Conservation (phyloP, 2,329 filamentous ascomycete genomes). For the Beauveria rudraprayagi region DNA sequence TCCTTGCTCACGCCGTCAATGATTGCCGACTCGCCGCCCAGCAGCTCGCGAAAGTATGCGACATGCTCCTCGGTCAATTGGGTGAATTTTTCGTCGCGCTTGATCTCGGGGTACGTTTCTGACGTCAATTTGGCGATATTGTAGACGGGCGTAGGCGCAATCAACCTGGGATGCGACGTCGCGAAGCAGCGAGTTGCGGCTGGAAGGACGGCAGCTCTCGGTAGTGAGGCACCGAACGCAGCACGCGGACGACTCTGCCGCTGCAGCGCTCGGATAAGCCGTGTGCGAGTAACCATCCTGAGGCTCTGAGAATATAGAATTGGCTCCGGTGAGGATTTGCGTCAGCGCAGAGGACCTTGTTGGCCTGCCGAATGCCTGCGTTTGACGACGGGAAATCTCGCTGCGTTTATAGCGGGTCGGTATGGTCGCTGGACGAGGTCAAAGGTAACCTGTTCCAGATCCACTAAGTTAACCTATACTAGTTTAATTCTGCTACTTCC, state of each 20-base stretch:
- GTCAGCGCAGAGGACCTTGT: background rate
- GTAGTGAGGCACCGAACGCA: background rate
- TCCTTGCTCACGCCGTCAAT: conserved; percentile 72
- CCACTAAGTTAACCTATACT: too few species aligned
- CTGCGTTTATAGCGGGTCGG: conserved; percentile 2
- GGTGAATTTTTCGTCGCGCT: conserved; percentile 69
- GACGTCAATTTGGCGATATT: conserved; percentile 60
- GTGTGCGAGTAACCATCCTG: conserved; percentile 16
- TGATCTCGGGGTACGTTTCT: conserved; percentile 75
- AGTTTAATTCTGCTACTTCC: too few species aligned
- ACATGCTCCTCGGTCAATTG: conserved; percentile 73
- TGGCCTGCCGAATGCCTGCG: background rate
- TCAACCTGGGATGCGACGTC: conserved; percentile 22
- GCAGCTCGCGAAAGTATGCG: conserved; percentile 68
- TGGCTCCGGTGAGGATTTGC: background rate
- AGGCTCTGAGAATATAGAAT: background rate
- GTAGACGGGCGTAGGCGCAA: conserved; percentile 18
- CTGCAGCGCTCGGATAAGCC: conserved; percentile 14
- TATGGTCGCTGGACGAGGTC: background rate
- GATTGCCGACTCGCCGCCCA: conserved; percentile 70
- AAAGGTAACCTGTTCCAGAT: too few species aligned
- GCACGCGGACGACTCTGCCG: conserved; percentile 7
- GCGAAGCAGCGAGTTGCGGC: conserved; percentile 19
- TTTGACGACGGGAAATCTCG: background rate
- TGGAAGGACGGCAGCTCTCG: background rate